Percentiles rank a stretch among this genome's conserved stretches.
phyloP scores from a whole-genome alignment of 148 eudicot genomes.

The Oxyria digyna region DNA sequence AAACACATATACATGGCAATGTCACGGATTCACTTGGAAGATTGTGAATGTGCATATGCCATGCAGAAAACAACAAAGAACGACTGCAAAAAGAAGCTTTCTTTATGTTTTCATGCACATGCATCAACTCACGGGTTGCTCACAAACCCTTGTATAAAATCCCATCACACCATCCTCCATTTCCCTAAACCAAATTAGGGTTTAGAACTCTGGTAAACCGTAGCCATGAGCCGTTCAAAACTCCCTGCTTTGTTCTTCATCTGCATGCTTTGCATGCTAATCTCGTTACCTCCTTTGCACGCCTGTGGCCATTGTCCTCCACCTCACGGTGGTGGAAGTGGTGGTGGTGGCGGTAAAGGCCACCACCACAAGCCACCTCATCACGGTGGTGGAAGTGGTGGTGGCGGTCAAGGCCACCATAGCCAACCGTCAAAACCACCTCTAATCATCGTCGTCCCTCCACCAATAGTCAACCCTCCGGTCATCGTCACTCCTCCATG shows the following conservation, averaged over 20 bases:
- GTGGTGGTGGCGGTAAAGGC: neutral
- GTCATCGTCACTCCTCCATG: neutral
- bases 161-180: neutral
- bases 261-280: slow-evolving; percentile 47
- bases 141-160: neutral
- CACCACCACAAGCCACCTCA: slow-evolving; percentile 14
- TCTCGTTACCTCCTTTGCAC: slow-evolving; percentile 32
- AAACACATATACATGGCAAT: neutral
- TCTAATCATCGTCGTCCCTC: slow-evolving; percentile 3
- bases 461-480: slow-evolving; percentile 17
- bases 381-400: slow-evolving; percentile 8
- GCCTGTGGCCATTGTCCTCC: slow-evolving; percentile 6
- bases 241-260: slow-evolving; percentile 31
- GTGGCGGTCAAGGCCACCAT: neutral
- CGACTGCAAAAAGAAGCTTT: neutral
- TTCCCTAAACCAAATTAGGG: neutral
- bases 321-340: slow-evolving; percentile 6
- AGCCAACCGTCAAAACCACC: neutral
- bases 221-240: slow-evolving; percentile 14
- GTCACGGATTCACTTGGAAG: slow-evolving; percentile 5
- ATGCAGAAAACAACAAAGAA: neutral
- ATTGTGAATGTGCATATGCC: neutral
- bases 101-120: slow-evolving; percentile 4
- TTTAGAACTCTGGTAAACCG: slow-evolving; percentile 1
- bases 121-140: slow-evolving; percentile 5